These are phyloP conservation scores for Fusarium praegraminearum DNA, from an alignment of 2,329 filamentous ascomycete species.

Conservation along the genomic window DNA sequence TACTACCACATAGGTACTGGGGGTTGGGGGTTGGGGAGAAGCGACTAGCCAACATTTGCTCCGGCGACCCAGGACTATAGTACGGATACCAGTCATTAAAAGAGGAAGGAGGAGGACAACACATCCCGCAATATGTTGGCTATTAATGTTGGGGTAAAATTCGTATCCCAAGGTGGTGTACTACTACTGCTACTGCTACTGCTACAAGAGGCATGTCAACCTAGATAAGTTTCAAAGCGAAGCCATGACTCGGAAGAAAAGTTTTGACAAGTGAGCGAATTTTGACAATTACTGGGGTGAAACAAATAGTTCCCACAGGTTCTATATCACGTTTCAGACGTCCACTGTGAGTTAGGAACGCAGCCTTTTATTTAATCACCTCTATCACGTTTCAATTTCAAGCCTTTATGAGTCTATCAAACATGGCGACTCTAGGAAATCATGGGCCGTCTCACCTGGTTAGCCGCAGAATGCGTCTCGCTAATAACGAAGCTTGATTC, in stretches of 20 bases:
- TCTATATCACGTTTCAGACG: slow-evolving; percentile 1
- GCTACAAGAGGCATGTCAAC: slow-evolving; percentile 6
- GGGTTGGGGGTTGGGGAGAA: slow-evolving; percentile 12
- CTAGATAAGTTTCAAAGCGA: neutral
- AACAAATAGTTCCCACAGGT: neutral
- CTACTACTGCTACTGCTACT: too few relatives aligned
- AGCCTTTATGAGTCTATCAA: neutral
- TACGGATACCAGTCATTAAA: slow-evolving; percentile 3
- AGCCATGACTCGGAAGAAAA: slow-evolving; percentile 29
- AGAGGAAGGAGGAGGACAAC: slow-evolving; percentile 15
- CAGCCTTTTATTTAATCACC: neutral
- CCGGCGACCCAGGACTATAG: slow-evolving; percentile 14
- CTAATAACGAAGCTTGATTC: slow-evolving; percentile 29
- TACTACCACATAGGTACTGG: neutral
- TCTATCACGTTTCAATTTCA: neutral
- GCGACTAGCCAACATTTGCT: slow-evolving; percentile 25
- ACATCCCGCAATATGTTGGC: slow-evolving; percentile 1
- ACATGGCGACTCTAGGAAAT: neutral
- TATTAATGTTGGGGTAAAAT: slow-evolving; percentile 4
- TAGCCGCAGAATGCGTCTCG: slow-evolving; percentile 5
- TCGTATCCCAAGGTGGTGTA: neutral
- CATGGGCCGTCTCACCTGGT: neutral
- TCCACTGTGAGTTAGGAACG: neutral
- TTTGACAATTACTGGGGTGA: neutral
- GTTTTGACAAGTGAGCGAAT: slow-evolving; percentile 13